Evolutionary conservation across 805 yeast genomes (phyloP).

Genomic region (Candida methanosorbosa): DNA sequence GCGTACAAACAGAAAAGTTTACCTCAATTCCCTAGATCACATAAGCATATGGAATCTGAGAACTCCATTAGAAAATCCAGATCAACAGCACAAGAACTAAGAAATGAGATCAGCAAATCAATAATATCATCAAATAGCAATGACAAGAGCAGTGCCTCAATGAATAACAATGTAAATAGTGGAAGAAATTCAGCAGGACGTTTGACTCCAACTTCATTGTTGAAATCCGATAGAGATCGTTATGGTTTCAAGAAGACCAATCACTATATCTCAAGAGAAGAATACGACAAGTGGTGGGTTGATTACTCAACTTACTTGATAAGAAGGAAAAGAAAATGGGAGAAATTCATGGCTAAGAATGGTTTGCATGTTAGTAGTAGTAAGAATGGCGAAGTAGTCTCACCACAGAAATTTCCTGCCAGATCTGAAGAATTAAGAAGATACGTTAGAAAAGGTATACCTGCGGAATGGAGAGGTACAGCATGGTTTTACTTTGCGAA

Average conservation of each 20-base stretch:
- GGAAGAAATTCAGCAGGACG: too few species aligned
- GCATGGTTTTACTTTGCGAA: slow-evolving; percentile 96
- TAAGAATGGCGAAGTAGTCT: too few species aligned
- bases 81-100: too few species aligned
- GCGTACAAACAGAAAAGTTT: too few species aligned
- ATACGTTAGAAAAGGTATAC: slow-evolving; percentile 84
- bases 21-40: too few species aligned
- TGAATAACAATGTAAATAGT: too few species aligned
- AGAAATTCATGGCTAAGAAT: slow-evolving; percentile 47
- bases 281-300: slow-evolving; percentile 70
- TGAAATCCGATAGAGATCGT: slow-evolving; percentile 42
- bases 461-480: slow-evolving; percentile 94
- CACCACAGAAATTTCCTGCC: slow-evolving; percentile 67
- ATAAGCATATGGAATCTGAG: too few species aligned
- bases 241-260: slow-evolving; percentile 81
- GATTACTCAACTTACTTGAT: slow-evolving; percentile 55
- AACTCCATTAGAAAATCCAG: too few species aligned
- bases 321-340: slow-evolving; percentile 75
- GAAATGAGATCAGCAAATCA: too few species aligned
- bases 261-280: slow-evolving; percentile 38
- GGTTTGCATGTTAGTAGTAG: slow-evolving; percentile 47
- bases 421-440: slow-evolving; percentile 71
- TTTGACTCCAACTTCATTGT: too few species aligned
- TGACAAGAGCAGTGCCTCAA: too few species aligned
- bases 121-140: too few species aligned